Evolutionary conservation across 495 filamentous ascomycete genomes (phyloP), one percentile per base, ranked within the genome.

Genomic region (Thozetella sp.): DNA sequence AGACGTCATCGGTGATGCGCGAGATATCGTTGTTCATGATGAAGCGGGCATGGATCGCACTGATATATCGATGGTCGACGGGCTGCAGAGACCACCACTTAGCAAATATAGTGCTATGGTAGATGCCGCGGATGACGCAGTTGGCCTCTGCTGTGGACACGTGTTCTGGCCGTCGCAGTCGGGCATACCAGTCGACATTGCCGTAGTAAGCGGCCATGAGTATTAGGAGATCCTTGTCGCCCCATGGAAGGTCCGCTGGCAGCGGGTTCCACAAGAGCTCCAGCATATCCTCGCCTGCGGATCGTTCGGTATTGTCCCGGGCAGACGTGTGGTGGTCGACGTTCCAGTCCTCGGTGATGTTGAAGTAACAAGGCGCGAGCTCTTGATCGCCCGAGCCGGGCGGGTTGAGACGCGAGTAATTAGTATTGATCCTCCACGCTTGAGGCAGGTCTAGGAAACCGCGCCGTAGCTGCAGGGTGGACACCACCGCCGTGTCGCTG

Each of bases 161-260:
- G 13, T 20, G 26, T 6, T n/a, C 0, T 10, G 60, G 60, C 6
- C 64, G 57, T 2, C 64, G 61, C 23, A 67, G 19, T 19, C 60
- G 63, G 20, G 51, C 15, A 25, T 63, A 63, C 50, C 63, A 50
- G 54, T 66, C 60, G 2, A 66, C 24, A 0, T 67, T 56, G 25
- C 64, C 64, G 11, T 58, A 25, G 27, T 61, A 63, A 2, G 64
- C 64, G 0, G 64, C 64, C 53, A 59, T 56, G 2, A 64, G 30
- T 24, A 64, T 61, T 17, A 67, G 58, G 15, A 58, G 12, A 46
- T 63, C 55, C 25, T 67, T 67, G 61, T 46, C 24, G 1, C 43
- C 50, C 15, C 40, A 37, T 10, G 64, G 64, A 2, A 67, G 64
- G 37, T 67, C 45, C 3, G 25, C 46, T 1, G 58, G 61, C 1